Percentiles rank a stretch among this genome's conserved stretches.
These are phyloP conservation scores for Lepiota subincarnata DNA, from an alignment of 768 basidiomycete genomes.

Conservation along the genomic window DNA sequence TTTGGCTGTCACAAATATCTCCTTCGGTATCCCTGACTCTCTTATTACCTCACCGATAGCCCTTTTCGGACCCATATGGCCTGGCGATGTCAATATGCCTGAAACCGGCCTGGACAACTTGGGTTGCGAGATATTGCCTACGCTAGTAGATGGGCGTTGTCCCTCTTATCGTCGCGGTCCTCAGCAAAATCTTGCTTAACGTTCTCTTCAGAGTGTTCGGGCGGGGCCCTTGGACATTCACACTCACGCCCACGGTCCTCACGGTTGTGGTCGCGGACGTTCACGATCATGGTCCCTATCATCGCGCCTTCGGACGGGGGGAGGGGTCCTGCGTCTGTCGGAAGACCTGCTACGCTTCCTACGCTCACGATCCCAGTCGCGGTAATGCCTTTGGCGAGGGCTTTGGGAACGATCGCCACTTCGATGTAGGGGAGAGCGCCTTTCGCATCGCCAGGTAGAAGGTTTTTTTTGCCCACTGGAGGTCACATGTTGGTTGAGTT, in stretches of 20 bases:
- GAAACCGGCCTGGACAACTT: conserved; percentile 30
- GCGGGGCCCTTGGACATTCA: conserved; percentile 17
- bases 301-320: conserved; percentile 20
- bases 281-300: conserved; percentile 43
- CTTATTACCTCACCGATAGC: conserved; percentile 41
- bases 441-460: conserved; percentile 32
- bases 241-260: conserved; percentile 28
- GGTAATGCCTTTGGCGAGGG: conserved; percentile 22
- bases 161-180: conserved; percentile 31
- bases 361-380: conserved; percentile 22
- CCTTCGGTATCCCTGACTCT: conserved; percentile 43
- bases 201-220: conserved; percentile 8
- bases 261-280: conserved; percentile 47
- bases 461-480: conserved; percentile 37
- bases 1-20: conserved; percentile 50
- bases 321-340: conserved; percentile 18
- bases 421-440: conserved; percentile 23
- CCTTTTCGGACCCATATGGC: conserved; percentile 35
- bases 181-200: conserved; percentile 31
- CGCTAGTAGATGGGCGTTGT: conserved; percentile 51
- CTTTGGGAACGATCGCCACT: conserved; percentile 28
- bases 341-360: conserved; percentile 14
- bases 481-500: neutral
- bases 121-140: conserved; percentile 16
- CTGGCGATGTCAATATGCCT: too few relatives aligned